Percentiles rank a stretch among this genome's conserved stretches.
phyloP scores from a whole-genome alignment of 345 rosid species.

The Euphorbia tirucalli region DNA sequence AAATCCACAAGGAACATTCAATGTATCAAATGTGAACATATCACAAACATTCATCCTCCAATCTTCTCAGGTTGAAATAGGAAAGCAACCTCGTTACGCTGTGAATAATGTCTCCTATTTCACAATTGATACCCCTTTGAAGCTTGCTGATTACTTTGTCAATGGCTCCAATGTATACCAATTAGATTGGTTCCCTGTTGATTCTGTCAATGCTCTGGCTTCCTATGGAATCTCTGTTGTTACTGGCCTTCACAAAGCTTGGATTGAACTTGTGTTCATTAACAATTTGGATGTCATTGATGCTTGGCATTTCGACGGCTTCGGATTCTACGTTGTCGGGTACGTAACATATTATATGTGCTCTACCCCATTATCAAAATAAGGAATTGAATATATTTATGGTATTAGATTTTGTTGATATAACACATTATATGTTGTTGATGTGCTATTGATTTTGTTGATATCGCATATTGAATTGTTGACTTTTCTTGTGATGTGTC shows the following conservation, averaged over 20 bases:
- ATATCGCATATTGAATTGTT: too few species aligned
- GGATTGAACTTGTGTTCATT: slow-evolving; percentile 47
- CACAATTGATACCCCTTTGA: slow-evolving; percentile 40
- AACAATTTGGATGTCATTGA: slow-evolving; percentile 38
- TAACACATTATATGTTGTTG: too few species aligned
- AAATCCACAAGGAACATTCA: slow-evolving; percentile 61
- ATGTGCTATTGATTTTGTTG: too few species aligned
- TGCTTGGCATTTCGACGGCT: slow-evolving; percentile 64
- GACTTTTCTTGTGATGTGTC: too few species aligned
- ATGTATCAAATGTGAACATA: slow-evolving; percentile 43
- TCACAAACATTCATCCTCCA: slow-evolving; percentile 41
- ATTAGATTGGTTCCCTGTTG: slow-evolving; percentile 40
- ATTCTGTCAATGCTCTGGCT: slow-evolving; percentile 26
- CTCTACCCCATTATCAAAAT: too few species aligned
- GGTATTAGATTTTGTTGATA: too few species aligned
- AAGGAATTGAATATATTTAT: too few species aligned
- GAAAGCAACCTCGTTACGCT: slow-evolving; percentile 17
- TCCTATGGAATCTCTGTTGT: slow-evolving; percentile 39
- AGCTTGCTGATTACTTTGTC: slow-evolving; percentile 39
- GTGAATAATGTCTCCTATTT: slow-evolving; percentile 44
- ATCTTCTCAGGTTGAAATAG: slow-evolving; percentile 21
- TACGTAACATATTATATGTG: slow-evolving; percentile 2
- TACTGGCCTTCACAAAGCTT: slow-evolving; percentile 46
- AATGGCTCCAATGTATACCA: slow-evolving; percentile 37
- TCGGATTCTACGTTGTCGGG: slow-evolving; percentile 48